Conservation (phyloP, 2,329 filamentous ascomycete genomes). For the Pestalotiopsis sp. region DNA sequence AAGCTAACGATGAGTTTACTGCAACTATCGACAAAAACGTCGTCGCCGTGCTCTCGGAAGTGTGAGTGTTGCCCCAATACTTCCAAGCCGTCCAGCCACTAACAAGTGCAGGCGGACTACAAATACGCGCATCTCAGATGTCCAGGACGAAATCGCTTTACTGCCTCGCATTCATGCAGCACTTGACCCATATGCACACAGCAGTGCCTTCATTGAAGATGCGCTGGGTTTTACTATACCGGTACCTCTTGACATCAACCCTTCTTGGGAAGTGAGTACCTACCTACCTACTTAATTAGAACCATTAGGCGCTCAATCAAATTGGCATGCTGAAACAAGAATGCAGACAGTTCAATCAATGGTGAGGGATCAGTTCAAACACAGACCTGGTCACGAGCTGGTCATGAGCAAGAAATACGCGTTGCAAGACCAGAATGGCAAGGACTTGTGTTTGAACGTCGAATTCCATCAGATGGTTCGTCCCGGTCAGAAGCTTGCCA, state of each 20-base stretch:
- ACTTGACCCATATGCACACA: not conserved
- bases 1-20: not conserved
- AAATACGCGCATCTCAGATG: not conserved
- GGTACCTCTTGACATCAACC: not conserved
- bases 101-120: not conserved
- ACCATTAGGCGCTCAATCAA: not conserved
- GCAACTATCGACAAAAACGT: not conserved
- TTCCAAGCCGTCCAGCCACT: no score
- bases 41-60: not conserved
- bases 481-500: not conserved
- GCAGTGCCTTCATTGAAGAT: conserved; percentile 4
- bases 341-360: not conserved
- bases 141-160: not conserved
- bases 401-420: not conserved
- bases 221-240: not conserved
- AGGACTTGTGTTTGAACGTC: not conserved
- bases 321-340: not conserved
- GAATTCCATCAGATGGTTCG: not conserved
- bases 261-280: conserved; percentile 5
- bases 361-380: not conserved
- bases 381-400: not conserved
- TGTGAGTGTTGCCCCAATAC: not conserved
- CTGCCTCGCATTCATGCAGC: not conserved
- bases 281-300: no score
- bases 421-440: not conserved